Evolutionary conservation across 768 basidiomycete species (phyloP).

Genomic region (Leccinellum luteum): DNA sequence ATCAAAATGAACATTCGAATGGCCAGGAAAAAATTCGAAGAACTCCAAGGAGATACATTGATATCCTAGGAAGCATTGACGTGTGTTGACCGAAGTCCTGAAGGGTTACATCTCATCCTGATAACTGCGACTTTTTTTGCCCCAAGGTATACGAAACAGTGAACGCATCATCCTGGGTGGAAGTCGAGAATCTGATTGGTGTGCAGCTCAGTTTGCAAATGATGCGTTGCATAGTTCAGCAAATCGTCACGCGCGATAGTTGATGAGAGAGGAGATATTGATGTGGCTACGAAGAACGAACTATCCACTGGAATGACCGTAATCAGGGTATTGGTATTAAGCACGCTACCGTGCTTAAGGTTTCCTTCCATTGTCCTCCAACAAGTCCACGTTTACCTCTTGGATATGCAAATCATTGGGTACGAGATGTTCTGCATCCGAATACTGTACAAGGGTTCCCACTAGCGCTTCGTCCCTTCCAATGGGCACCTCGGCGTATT

Average conservation of each 20-base stretch:
- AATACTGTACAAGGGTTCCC: conserved; percentile 50
- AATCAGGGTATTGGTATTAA: conserved; percentile 12
- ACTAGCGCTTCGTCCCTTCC: conserved; percentile 10
- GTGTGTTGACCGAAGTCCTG: not conserved
- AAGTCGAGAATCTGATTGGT: not conserved
- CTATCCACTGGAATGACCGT: conserved; percentile 7
- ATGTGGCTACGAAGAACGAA: not conserved
- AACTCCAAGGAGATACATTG: conserved; percentile 75
- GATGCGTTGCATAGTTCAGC: not conserved
- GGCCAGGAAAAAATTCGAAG: conserved; percentile 84
- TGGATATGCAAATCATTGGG: conserved; percentile 30
- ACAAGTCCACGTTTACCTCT: conserved; percentile 52
- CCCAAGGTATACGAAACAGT: not conserved
- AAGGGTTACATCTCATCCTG: not conserved
- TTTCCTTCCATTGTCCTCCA: conserved; percentile 7
- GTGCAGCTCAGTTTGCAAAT: not conserved
- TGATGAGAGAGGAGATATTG: not conserved
- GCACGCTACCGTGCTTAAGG: not conserved
- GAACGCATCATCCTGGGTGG: not conserved
- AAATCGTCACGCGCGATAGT: not conserved
- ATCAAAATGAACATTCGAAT: conserved; percentile 85
- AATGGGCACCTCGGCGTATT: conserved; percentile 40
- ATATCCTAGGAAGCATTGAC: conserved; percentile 18
- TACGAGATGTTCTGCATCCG: conserved; percentile 52
- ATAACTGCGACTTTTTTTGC: not conserved